phyloP scores from a whole-genome alignment of 2,329 filamentous ascomycete genomes.

The Phyllosticta citrichinensis region DNA sequence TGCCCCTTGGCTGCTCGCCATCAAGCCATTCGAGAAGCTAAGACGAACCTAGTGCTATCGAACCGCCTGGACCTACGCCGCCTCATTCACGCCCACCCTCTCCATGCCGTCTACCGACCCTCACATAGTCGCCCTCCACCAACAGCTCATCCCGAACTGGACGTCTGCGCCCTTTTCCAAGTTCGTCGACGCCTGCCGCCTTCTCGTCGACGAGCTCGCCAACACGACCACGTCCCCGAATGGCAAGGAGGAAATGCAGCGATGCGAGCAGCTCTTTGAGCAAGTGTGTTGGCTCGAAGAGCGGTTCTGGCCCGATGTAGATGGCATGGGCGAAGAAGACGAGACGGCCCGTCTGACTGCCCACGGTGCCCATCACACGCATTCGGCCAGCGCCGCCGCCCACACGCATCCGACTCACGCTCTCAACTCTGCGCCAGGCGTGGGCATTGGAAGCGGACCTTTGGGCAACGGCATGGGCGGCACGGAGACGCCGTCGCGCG shows the following conservation, averaged over 20 bases:
- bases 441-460: constrained; percentile 11
- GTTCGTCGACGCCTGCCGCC: constrained; percentile 39
- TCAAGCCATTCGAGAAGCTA: background rate
- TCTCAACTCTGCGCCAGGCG: constrained; percentile 1
- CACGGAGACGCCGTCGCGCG: constrained; percentile 7
- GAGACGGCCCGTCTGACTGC: constrained; percentile 16
- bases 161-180: constrained; percentile 40
- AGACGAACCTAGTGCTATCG: constrained; percentile 31
- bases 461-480: constrained; percentile 13
- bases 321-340: constrained; percentile 39
- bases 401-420: constrained; percentile 2
- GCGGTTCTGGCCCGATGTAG: constrained; percentile 40
- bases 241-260: constrained; percentile 37
- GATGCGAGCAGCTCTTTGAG: constrained; percentile 38
- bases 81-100: constrained; percentile 32
- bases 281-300: constrained; percentile 40
- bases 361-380: background rate
- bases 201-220: constrained; percentile 40
- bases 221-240: constrained; percentile 37
- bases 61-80: constrained; percentile 39
- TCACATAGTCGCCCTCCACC: constrained; percentile 39
- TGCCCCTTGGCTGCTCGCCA: background rate
- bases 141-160: constrained; percentile 42
- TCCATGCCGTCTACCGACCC: constrained; percentile 28
- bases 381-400: constrained; percentile 3